A percentile compares a stretch with the other conserved stretches of the same genome.
Conservation (phyloP, 2,329 filamentous ascomycete species). For the Pseudogymnoascus destructans region DNA sequence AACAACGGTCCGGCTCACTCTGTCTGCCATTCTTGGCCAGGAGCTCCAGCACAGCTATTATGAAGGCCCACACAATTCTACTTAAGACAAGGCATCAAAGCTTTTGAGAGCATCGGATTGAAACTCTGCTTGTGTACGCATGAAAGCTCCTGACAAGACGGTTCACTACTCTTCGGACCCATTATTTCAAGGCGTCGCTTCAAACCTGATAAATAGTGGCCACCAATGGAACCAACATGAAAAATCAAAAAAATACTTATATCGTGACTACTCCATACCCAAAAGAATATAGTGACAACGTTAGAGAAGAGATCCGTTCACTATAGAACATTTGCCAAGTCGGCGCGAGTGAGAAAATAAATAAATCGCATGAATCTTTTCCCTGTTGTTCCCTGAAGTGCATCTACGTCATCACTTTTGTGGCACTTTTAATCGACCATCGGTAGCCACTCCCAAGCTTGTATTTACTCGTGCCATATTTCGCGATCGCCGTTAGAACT, state of each 20-base stretch:
- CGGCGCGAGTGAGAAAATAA: not conserved
- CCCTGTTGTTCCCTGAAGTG: not conserved
- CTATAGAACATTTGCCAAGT: not conserved
- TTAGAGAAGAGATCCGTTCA: not conserved
- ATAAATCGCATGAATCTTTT: not conserved
- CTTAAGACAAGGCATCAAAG: not conserved
- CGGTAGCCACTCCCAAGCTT: slow-evolving; percentile 4
- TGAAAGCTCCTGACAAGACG: not conserved
- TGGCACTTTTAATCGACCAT: not conserved
- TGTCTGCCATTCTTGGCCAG: not conserved
- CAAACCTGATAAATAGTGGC: not conserved
- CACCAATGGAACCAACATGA: not conserved
- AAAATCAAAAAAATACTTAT: not conserved
- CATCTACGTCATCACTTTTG: not conserved
- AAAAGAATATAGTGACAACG: not conserved
- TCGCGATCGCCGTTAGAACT: not conserved
- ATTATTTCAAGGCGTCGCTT: not conserved
- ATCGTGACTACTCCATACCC: not conserved
- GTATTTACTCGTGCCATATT: slow-evolving; percentile 5
- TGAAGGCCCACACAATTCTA: not conserved
- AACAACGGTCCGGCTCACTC: not conserved
- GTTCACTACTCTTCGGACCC: not conserved
- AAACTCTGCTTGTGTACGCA: not conserved
- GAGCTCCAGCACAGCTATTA: not conserved
- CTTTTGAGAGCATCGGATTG: not conserved